Conservation (phyloP, 768 basidiomycete genomes). For the Tulasnella sp. region DNA sequence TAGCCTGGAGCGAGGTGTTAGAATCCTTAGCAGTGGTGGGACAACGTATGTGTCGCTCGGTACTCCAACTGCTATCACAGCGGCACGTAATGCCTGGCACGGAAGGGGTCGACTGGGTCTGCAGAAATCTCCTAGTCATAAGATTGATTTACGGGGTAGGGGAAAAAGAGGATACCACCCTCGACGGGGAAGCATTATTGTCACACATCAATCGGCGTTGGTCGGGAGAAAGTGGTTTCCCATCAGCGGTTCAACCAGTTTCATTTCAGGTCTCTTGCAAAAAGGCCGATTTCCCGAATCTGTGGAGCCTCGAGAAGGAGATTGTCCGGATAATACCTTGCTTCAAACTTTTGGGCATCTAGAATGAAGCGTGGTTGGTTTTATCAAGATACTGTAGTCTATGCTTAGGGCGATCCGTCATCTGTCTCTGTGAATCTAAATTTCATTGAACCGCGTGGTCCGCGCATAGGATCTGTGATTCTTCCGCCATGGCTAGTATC, state of each 20-base stretch:
- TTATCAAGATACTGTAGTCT: too few relatives aligned
- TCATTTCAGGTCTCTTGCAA: neutral
- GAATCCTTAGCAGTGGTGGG: neutral
- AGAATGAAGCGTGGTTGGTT: neutral
- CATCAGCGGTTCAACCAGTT: neutral
- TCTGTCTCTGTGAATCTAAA: too few relatives aligned
- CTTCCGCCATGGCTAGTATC: too few relatives aligned
- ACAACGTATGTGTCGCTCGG: neutral
- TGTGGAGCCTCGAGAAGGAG: neutral
- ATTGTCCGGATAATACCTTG: neutral
- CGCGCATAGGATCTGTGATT: too few relatives aligned
- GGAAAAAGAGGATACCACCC: neutral
- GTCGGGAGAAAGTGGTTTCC: neutral
- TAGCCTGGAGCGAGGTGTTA: neutral
- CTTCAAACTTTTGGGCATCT: neutral
- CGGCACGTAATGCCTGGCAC: neutral
- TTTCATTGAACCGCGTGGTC: too few relatives aligned
- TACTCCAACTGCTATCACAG: neutral
- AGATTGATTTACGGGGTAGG: neutral
- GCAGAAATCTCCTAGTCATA: neutral
- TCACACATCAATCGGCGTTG: neutral
- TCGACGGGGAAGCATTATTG: neutral
- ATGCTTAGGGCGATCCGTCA: too few relatives aligned
- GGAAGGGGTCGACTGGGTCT: neutral
- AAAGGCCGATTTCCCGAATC: neutral